Conservation (phyloP, 805 yeast genomes). For the Monosporozyma solicola region DNA sequence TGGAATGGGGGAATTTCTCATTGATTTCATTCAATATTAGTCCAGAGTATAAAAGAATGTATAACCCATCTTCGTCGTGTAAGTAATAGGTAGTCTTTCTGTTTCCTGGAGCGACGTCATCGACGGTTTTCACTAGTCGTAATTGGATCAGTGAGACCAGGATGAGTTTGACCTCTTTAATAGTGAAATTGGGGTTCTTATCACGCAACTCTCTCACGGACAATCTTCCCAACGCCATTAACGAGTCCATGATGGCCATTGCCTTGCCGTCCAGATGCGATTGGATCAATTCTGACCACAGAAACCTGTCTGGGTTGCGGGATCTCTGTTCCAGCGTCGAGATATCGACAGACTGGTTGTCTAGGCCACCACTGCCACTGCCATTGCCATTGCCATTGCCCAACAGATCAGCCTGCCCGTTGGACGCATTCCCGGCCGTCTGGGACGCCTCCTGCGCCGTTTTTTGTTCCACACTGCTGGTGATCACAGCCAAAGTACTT, state of each 20-base stretch:
- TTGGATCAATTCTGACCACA: conserved; percentile 45
- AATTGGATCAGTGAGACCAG: conserved; percentile 73
- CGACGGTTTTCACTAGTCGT: conserved; percentile 63
- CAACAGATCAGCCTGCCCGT: not conserved
- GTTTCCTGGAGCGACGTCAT: conserved; percentile 30
- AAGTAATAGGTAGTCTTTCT: conserved; percentile 40
- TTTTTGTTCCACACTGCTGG: conserved; percentile 3
- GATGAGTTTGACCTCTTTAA: conserved; percentile 47
- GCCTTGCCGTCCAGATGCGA: conserved; percentile 67
- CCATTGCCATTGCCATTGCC: not conserved
- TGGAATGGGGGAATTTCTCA: conserved; percentile 21
- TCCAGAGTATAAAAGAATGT: conserved; percentile 64
- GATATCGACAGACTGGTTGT: conserved; percentile 8
- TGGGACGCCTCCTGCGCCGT: not conserved
- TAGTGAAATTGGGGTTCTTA: conserved; percentile 37
- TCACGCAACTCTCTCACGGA: conserved; percentile 45
- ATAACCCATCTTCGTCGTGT: conserved; percentile 55
- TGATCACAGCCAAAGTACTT: not conserved
- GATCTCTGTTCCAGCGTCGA: conserved; percentile 36
- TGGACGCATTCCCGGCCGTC: not conserved
- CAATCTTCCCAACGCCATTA: conserved; percentile 62
- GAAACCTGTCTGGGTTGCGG: conserved; percentile 53
- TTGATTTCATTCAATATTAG: conserved; percentile 53
- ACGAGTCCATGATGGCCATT: conserved; percentile 46
- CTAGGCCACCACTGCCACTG: not conserved